Base-by-base conservation (phyloP, 1,139 yeast genomes). In the Debaryomycetaceae sp. region DNA sequence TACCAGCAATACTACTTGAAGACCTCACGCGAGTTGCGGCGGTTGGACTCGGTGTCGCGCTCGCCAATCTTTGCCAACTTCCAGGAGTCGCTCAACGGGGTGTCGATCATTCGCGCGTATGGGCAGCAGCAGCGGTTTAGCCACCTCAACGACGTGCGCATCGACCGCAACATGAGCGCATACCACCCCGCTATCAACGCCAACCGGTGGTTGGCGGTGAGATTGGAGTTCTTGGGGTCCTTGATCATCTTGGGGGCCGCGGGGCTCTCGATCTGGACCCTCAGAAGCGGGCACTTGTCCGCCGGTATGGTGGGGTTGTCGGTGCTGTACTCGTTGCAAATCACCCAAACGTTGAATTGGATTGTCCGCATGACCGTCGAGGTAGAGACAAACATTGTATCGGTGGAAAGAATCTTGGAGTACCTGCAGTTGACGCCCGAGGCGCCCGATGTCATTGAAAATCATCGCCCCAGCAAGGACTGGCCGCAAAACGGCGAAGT, bases 321-420 rank as follows among this genome's bases (percentile, higher is more conserved):
- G 16, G 84, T 91, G 42, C 83, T 95, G 28, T 91, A 91, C 55
- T 91, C 97, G 3, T 70, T 91, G 44, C 95, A 88, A 57, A 74
- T 88, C 39, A 91, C 97, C 0, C 96, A 89, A 58, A 73, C 95
- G 0, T 72, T 91, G 58, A 89, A 89, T 58, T 89, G 97, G 97
- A 86, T 89, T 57, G 96, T 91, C 21, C 74, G 97, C 61, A 89
- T 89, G 97, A 86, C 96, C 0, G 97, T 89, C 34, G 97, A 89
- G 49, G 95, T 91, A 32, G 98, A 91, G 54, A 86, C 96, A 9
- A 89, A 89, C 55, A 89, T 91, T 62, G 97, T 91, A 28, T 84
- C 95, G 5, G 97, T 91, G 27, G 98, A 91, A 61, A 81, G 98
- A 67, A 81, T 89, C 35, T 65, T 84, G 58, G 97, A 91, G 56